Base-by-base conservation (phyloP, 2,329 filamentous ascomycete species). In the Pseudocercospora eumusae region DNA sequence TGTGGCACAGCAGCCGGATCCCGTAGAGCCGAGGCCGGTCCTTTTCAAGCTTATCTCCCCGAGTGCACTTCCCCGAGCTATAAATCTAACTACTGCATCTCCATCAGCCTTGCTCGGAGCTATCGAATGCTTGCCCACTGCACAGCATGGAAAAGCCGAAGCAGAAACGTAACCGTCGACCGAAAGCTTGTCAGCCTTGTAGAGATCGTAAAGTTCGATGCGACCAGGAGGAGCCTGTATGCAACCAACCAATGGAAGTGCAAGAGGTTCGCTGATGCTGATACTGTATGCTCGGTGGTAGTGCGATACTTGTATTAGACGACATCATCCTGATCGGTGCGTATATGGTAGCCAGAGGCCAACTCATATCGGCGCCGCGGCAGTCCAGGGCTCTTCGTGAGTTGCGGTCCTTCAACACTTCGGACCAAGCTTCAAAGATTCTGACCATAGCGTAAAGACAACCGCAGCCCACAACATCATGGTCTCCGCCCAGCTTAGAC, bases 161-260 rank as follows among this genome's bases (percentile, higher is more conserved):
- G 53, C 40, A 50, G 18, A 23, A 53, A 49, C 40, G 59, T 20
- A 61, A 61, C 25, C 25, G 59, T 25, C 52, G 54, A 33, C 59
- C 59, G 18, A 61, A 61, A 40, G 59, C 59, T 20, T 61, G 59
- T 40, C 53, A 57, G 44, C 59, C 59, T 11, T 61, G 59, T 21
- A 25, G 59, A 28, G 31, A 49, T 20, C 52, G 59, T 10, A 61
- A 61, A 44, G 50, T 61, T 11, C 36, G 52, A 9, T 61, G 59
- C 21, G 44, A 61, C 31, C 56, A 56, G 10, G 54, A 44, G 27
- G 42, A 56, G 28, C 59, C 59, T 11, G 44, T 47, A 25, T 6
- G 44, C 44, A 23, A 11, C 2, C 18, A 47, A 21, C 13, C 9
- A 15, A 0, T 9, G 44, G 4, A 47, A 8, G 4, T 11, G 11